Evolutionary conservation across 257 asterid species (phyloP), one percentile per base, ranked within the genome.

Genomic region (Solanum piurae): DNA sequence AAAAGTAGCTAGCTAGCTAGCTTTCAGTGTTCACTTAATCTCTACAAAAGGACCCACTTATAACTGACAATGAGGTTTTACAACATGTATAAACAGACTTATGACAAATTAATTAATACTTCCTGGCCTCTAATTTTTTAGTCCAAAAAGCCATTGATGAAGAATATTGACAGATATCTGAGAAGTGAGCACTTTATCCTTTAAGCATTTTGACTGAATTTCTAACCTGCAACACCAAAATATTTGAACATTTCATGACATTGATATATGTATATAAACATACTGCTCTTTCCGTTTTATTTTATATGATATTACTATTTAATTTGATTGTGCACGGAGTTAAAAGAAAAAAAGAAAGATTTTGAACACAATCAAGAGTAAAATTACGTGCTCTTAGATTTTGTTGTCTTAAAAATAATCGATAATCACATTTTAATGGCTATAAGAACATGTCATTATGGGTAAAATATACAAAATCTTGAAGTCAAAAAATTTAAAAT

Each of bases 121-220:
- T n/a, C 72, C 72, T 36, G 37, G 37, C 37, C 72, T 10, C 69
- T 7, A 58, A 23, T 8, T 64, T n/a, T 64, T 64, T 64, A n/a
- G 72, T 64, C 72, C 33, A 29, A 10, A n/a, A 64, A 62, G 71
- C 42, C 86, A 46, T 27, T 25, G 37, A 46, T 42, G 62, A 21
- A 46, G 87, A 80, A 80, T 90, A 55, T 55, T 55, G 92, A 90
- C 92, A 90, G 92, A 90, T 60, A 77, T 83, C 87, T 84, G 90
- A 87, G 88, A 88, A 87, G 89, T 90, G 92, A 90, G 92, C 92
- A 90, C 92, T 66, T 69, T 21, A 37, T 37, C 55, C 82, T 68
- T 64, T 85, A 66, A 84, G 25, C 33, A 72, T 55, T 42, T 31
- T 37, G 83, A 46, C 25, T 58, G 11, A 49, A 46, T 79, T 46